Conservation (phyloP, 2,329 filamentous ascomycete genomes). For the Hypoxylon sp. region DNA sequence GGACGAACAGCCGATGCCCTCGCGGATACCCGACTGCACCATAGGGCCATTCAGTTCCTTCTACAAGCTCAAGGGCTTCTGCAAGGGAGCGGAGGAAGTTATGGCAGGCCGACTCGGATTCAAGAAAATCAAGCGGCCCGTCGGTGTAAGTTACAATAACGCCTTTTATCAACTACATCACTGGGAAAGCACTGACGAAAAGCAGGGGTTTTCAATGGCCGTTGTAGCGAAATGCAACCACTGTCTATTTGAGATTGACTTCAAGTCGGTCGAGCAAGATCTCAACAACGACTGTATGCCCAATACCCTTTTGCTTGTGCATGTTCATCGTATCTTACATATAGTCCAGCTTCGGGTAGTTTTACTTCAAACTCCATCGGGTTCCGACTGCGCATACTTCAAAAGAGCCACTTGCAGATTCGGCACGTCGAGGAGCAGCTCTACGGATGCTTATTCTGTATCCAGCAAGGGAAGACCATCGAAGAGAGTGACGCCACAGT, state of each 20-base stretch:
- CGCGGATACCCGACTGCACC: conserved; percentile 54
- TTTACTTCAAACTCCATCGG: conserved; percentile 60
- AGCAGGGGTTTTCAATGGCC: conserved; percentile 58
- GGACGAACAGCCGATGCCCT: conserved; percentile 37
- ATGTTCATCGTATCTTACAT: conserved; percentile 21
- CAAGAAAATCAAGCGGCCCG: conserved; percentile 63
- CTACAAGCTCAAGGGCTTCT: conserved; percentile 66
- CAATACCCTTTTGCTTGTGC: not conserved
- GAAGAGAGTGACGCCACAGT: conserved; percentile 69
- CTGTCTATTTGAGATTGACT: conserved; percentile 68
- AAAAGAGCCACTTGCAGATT: conserved; percentile 66
- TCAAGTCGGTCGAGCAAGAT: conserved; percentile 65
- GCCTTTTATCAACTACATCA: not conserved
- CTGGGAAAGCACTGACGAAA: conserved; percentile 1
- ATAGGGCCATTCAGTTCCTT: conserved; percentile 64
- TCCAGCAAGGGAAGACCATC: conserved; percentile 61
- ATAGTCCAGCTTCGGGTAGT: conserved; percentile 59
- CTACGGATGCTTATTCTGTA: conserved; percentile 68
- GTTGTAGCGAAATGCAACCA: conserved; percentile 64
- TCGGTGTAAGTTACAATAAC: conserved; percentile 51
- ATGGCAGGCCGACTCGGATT: conserved; percentile 63
- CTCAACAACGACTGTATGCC: conserved; percentile 61
- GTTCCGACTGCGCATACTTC: conserved; percentile 67
- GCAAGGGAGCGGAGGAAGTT: conserved; percentile 65
- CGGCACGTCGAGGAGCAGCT: conserved; percentile 64